phyloP scores from a whole-genome alignment of 305 asterid species.

The Andrographis paniculata region DNA sequence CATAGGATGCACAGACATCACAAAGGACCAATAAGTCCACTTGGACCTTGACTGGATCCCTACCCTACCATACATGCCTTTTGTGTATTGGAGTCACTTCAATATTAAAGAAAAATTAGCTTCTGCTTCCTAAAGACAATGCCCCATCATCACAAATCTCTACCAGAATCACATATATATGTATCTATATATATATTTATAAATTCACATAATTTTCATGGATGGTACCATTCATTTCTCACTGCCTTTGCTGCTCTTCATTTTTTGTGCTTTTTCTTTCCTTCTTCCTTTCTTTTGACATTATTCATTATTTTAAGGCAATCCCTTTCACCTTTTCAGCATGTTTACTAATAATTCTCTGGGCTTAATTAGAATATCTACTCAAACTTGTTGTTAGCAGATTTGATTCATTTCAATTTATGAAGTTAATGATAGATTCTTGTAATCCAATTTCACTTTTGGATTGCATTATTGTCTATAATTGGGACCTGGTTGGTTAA shows the following conservation, averaged over 20 bases:
- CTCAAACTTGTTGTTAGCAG: not conserved
- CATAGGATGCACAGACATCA: not conserved
- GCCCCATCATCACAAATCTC: conserved; percentile 1
- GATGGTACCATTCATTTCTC: not conserved
- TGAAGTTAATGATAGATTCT: not conserved
- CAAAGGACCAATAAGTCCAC: conserved; percentile 1
- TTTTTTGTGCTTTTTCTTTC: conserved; percentile 1
- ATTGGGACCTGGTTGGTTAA: too few relatives aligned
- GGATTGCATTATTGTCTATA: not conserved
- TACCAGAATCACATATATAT: too few relatives aligned
- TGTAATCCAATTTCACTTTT: not conserved
- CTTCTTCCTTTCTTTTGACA: not conserved
- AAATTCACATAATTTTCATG: too few relatives aligned
- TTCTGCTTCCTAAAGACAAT: conserved; percentile 18
- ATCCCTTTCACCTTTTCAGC: conserved; percentile 4
- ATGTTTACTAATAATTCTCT: not conserved
- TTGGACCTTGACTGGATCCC: conserved; percentile 14
- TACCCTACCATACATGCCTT: conserved; percentile 17
- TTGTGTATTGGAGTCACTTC: conserved; percentile 37
- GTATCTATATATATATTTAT: too few relatives aligned
- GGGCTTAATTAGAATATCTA: not conserved
- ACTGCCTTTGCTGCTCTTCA: not conserved
- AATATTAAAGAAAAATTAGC: conserved; percentile 17
- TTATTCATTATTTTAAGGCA: too few relatives aligned
- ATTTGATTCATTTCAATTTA: not conserved